Conservation (phyloP, 371 early-diverging fungal genomes). For the Phascolomyces articulosus region DNA sequence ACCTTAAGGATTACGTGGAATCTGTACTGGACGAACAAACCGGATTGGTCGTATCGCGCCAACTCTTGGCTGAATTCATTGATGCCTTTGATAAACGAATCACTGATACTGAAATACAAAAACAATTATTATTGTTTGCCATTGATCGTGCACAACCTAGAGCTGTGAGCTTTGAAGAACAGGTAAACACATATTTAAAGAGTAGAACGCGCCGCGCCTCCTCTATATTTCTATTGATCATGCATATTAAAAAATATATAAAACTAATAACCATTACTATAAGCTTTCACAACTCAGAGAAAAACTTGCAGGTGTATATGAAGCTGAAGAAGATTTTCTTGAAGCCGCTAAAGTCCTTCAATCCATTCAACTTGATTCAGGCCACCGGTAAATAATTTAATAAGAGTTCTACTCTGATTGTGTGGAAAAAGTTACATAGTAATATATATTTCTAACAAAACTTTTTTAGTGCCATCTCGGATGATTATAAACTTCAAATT, state of each 20-base stretch:
- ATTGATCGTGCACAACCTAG: slow-evolving; percentile 66
- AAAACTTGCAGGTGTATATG: slow-evolving; percentile 72
- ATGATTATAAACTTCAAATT: slow-evolving; percentile 78
- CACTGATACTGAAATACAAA: slow-evolving; percentile 46
- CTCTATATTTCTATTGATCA: neutral
- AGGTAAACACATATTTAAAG: slow-evolving; percentile 66
- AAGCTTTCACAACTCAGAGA: slow-evolving; percentile 77
- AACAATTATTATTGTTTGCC: slow-evolving; percentile 56
- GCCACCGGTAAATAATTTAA: slow-evolving; percentile 63
- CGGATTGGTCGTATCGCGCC: slow-evolving; percentile 77
- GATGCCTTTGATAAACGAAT: slow-evolving; percentile 36
- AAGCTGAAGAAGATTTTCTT: slow-evolving; percentile 77
- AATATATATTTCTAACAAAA: no score
- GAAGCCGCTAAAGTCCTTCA: slow-evolving; percentile 82
- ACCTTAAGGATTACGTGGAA: slow-evolving; percentile 52
- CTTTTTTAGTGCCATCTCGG: slow-evolving; percentile 68
- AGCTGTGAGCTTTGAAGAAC: slow-evolving; percentile 88
- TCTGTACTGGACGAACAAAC: slow-evolving; percentile 75
- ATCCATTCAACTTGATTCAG: slow-evolving; percentile 86
- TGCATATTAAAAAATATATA: no score
- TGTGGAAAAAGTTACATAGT: no score
- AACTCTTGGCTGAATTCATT: slow-evolving; percentile 70
- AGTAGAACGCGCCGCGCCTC: neutral
- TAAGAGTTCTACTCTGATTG: neutral
- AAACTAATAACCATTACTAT: neutral